phyloP scores from a whole-genome alignment of 306 rosid species.

The Castanospermum australe region DNA sequence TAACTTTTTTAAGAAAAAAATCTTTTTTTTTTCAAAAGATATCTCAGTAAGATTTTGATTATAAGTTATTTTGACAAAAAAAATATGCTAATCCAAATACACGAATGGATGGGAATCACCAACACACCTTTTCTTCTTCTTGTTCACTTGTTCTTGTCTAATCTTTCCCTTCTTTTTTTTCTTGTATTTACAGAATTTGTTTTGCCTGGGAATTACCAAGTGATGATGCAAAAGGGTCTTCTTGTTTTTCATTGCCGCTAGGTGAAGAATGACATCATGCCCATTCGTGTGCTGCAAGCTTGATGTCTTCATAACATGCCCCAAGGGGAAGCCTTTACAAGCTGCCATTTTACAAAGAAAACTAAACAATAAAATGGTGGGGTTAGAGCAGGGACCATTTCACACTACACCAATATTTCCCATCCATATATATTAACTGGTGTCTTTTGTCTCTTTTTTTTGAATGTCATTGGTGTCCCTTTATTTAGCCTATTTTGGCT shows the following conservation, averaged over 20 bases:
- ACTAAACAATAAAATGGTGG: slow-evolving; percentile 22
- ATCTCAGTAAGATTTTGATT: too few relatives aligned
- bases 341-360: slow-evolving; percentile 17
- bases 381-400: slow-evolving; percentile 33
- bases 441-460: slow-evolving; percentile 31
- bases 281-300: slow-evolving; percentile 49
- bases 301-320: slow-evolving; percentile 14
- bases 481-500: slow-evolving; percentile 11
- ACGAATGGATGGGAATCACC: background rate
- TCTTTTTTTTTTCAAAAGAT: too few relatives aligned
- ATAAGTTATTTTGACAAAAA: too few relatives aligned
- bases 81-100: too few relatives aligned
- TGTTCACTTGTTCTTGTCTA: background rate
- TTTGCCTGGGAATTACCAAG: slow-evolving; percentile 32
- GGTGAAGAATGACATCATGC: slow-evolving; percentile 45
- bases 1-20: too few relatives aligned
- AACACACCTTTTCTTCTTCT: background rate
- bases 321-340: background rate
- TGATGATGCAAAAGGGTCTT: slow-evolving; percentile 26
- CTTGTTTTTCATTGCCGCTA: slow-evolving; percentile 15
- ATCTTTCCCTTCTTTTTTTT: background rate
- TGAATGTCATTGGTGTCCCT: slow-evolving; percentile 4
- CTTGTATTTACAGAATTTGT: background rate
- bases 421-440: slow-evolving; percentile 12
- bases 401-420: slow-evolving; percentile 5